Evolutionary conservation across 2,329 filamentous ascomycete species (phyloP), one percentile per base, ranked within the genome.

Genomic region (Raffaelea deltoideospora): DNA sequence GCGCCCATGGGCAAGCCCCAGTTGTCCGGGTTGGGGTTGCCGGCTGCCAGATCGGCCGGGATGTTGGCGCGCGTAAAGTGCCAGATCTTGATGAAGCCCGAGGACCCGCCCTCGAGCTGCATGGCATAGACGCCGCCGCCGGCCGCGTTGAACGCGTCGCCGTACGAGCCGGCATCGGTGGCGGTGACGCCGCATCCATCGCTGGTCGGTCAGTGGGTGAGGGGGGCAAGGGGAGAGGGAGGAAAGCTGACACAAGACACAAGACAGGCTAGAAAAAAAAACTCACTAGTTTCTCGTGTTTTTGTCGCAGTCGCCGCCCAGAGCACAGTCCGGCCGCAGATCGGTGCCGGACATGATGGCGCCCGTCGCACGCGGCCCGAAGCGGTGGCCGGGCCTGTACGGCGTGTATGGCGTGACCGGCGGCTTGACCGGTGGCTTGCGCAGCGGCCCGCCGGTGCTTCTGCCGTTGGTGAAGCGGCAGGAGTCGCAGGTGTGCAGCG

Each of bases 61-160:
- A 65, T 54, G n/a, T 50, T 44, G 17, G 48, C 41, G 5, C 53
- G 45, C 1, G 59, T 49, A 41, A 59, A 65, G 39, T 59, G 59
- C 63, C 63, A 67, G n/a, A 65, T 53, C 37, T 58, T 55, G 46
- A 67, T 58, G 3, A 50, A 56, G 5, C 55, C 51, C 5, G 30
- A 10, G 18, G 30, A 10, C 10, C 9, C 26, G 18, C 47, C 45
- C 1, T 54, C 60, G 51, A 61, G 61, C 13, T 57, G 50, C 4
- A 55, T 50, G 10, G 56, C 60, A 37, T 61, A 64, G 1, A 63
- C 55, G 21, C 59, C 60, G 27, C 60, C 60, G 10, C 56, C 57
- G 30, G 44, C 59, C 5, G 50, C 48, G 50, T 74, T 73, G 52
- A 75, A 70, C 2, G 57, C 58, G 20, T 60, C 54, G 10, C 65